Evolutionary conservation across 352 stramenopile species (phyloP).

Genomic region (Aphanomyces astaci): DNA sequence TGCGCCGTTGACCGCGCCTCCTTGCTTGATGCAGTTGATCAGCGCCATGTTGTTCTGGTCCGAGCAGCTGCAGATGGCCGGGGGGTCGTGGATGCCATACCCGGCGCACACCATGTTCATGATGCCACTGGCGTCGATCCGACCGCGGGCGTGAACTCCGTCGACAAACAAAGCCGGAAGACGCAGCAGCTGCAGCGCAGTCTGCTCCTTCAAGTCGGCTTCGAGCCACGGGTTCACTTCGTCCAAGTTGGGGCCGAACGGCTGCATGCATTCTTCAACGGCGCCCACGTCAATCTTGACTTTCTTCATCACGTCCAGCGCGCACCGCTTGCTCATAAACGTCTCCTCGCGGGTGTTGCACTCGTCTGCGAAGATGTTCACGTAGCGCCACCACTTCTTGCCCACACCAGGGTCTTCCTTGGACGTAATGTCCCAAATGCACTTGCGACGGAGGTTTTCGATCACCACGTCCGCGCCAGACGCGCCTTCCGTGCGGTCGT

Average conservation of each 20-base stretch:
- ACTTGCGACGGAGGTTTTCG: conserved; percentile 90
- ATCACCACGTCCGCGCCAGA: conserved; percentile 92
- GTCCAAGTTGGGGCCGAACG: conserved; percentile 85
- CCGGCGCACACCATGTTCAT: conserved; percentile 79
- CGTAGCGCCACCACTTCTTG: conserved; percentile 92
- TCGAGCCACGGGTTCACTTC: conserved; percentile 85
- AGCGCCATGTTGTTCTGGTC: conserved; percentile 55
- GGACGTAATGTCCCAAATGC: conserved; percentile 89
- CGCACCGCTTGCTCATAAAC: conserved; percentile 84
- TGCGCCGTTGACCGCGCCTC: conserved; percentile 56
- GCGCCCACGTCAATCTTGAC: conserved; percentile 69
- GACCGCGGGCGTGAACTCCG: conserved; percentile 86
- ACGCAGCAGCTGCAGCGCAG: conserved; percentile 84
- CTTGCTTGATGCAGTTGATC: conserved; percentile 61
- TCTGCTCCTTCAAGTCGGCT: conserved; percentile 85
- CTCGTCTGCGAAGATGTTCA: conserved; percentile 83
- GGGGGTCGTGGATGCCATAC: conserved; percentile 74
- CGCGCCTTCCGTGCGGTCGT: conserved; percentile 87
- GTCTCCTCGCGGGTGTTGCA: conserved; percentile 79
- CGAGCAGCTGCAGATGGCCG: conserved; percentile 66
- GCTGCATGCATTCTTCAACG: conserved; percentile 91
- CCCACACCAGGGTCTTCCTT: conserved; percentile 75
- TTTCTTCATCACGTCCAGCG: conserved; percentile 87
- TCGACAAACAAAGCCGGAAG: conserved; percentile 94
- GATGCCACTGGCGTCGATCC: conserved; percentile 81